phyloP scores from a whole-genome alignment of 106 monocot species.

The Dendrobium officinale region DNA sequence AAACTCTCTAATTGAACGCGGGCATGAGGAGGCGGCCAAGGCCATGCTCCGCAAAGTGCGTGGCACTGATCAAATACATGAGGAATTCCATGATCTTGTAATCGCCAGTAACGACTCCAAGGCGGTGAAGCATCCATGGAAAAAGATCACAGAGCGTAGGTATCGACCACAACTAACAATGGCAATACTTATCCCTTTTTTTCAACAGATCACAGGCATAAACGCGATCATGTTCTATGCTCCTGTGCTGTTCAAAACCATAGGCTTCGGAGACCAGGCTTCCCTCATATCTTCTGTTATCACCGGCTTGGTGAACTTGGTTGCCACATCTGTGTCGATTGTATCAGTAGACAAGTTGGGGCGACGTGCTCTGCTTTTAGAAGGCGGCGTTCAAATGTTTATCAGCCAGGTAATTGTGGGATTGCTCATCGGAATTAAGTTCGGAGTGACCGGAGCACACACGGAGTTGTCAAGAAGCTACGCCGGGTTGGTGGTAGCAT shows the following conservation, averaged over 20 bases:
- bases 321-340: no score
- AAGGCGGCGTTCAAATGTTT: conserved; percentile 22
- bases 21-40: conserved; percentile 24
- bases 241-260: conserved; percentile 50
- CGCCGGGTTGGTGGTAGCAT: not conserved
- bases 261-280: conserved; percentile 45
- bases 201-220: conserved; percentile 62
- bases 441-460: conserved; percentile 8
- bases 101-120: conserved; percentile 12
- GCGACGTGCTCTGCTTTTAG: conserved; percentile 9
- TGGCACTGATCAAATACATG: conserved; percentile 21
- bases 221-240: conserved; percentile 64
- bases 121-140: conserved; percentile 29
- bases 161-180: conserved; percentile 41
- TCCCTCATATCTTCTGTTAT: conserved; percentile 53
- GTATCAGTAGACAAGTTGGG: conserved; percentile 16
- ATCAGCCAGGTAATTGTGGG: conserved; percentile 16
- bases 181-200: conserved; percentile 44
- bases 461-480: not conserved
- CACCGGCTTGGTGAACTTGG: conserved; percentile 37
- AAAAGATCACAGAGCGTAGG: conserved; percentile 26
- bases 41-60: conserved; percentile 24
- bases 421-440: conserved; percentile 6
- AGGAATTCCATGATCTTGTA: conserved; percentile 18
- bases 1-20: conserved; percentile 37